phyloP scores from a whole-genome alignment of 106 monocot genomes.

The Alisma plantagoaquatica region DNA sequence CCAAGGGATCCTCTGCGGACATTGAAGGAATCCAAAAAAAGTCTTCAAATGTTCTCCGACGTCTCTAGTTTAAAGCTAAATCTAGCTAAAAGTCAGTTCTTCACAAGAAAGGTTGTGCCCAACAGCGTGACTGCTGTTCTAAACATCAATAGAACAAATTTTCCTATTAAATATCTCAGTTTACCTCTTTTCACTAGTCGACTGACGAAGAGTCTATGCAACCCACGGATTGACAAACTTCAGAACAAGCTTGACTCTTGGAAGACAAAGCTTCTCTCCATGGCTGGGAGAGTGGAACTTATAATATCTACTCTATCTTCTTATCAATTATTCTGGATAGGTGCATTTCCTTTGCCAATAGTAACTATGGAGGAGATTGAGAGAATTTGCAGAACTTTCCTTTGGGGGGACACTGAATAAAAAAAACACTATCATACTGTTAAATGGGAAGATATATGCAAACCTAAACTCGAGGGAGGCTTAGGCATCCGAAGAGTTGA shows the following conservation, averaged over 20 bases:
- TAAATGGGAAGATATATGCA: too few relatives aligned
- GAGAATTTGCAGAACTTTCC: not conserved
- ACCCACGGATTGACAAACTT: not conserved
- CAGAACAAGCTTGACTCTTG: not conserved
- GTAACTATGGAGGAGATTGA: not conserved
- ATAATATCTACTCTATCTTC: not conserved
- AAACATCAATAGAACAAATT: not conserved
- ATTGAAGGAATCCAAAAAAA: not conserved
- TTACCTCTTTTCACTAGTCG: not conserved
- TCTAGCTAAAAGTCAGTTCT: not conserved
- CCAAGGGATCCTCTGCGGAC: not conserved
- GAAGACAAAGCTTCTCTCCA: not conserved
- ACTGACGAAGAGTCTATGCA: not conserved
- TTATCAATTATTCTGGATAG: not conserved
- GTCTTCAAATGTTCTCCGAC: not conserved
- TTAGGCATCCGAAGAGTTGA: too few relatives aligned
- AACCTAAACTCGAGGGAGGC: too few relatives aligned
- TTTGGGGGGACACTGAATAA: too few relatives aligned
- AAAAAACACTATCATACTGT: too few relatives aligned
- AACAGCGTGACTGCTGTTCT: not conserved
- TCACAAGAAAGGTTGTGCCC: not conserved
- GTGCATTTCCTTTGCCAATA: not conserved
- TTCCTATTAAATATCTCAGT: not conserved
- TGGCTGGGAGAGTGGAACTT: not conserved
- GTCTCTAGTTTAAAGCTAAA: not conserved